These are phyloP conservation scores for Cryptococcus hybrid DNA, from an alignment of 1,284 basidiomycete genomes.

Conservation along the genomic window DNA sequence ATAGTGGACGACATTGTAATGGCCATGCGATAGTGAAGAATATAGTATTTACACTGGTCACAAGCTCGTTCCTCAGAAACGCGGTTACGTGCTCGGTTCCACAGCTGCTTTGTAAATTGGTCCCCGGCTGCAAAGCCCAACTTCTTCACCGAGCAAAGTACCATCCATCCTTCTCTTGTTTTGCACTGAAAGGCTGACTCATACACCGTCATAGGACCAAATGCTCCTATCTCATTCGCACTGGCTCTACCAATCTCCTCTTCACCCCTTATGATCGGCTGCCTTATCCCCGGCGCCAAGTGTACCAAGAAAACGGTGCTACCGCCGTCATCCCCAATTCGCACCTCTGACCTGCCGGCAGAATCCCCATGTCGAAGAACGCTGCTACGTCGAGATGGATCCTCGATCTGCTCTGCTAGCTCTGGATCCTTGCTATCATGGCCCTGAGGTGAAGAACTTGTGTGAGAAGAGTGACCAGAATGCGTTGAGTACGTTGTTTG, in stretches of 20 bases:
- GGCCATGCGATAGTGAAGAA: constrained; percentile 4
- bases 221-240: constrained; percentile 6
- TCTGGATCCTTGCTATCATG: constrained; percentile 10
- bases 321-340: constrained; percentile 9
- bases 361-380: constrained; percentile 4
- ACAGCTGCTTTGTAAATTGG: constrained; percentile 8
- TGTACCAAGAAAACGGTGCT: constrained; percentile 8
- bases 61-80: constrained; percentile 6
- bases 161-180: neutral
- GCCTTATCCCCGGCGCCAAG: constrained; percentile 9
- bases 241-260: constrained; percentile 2
- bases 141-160: constrained; percentile 7
- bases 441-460: constrained; percentile 9
- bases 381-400: constrained; percentile 8
- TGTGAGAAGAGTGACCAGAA: constrained; percentile 8
- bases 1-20: neutral
- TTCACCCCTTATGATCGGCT: constrained; percentile 10
- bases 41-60: constrained; percentile 7
- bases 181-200: neutral
- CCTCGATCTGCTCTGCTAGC: constrained; percentile 13
- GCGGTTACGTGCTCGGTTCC: constrained; percentile 8
- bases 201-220: constrained; percentile 3
- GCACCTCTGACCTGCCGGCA: constrained; percentile 7
- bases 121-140: constrained; percentile 10
- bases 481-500: constrained; percentile 10